Base-by-base conservation (phyloP, 768 basidiomycete genomes). In the Agaricus subrufescens region DNA sequence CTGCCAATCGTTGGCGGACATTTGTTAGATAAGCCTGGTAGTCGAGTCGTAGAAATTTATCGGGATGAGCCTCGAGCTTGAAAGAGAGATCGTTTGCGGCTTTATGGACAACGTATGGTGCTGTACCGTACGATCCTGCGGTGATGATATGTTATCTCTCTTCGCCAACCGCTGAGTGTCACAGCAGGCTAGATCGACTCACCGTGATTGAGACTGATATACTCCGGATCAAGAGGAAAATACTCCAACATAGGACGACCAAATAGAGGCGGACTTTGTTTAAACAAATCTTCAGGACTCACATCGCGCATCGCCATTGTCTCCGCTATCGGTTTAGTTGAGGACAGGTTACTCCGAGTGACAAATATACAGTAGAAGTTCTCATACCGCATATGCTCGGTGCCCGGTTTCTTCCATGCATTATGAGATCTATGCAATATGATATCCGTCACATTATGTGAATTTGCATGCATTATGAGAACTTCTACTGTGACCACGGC, bases 171-270 rank as follows among this genome's bases (percentile, higher is more conserved):
- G 12, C 5, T 14, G 1, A 14, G 11, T 3, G 27, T 9, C 7
- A 30, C 11, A 6, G 25, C 31, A 26, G 14, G 26, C 14, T 3
- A 15, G 44, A 37, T 29, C 27, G 46, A 56, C 73, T 30, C 50
- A 85, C 87, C 87, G 50, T 83, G 74, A 63, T 89, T 88, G 46
- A 89, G 68, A 61, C 87, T 85, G 48, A 84, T 64, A 56, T 86
- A 87, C 40, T 75, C 72, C 4, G 82, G 73, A 42, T 83, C 80
- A 25, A 88, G 76, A 23, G 72, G 75, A 53, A 80, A 88, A 51
- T 80, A 78, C 46, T 78, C 75, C 52, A 74, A 78, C 61, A 81
- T 65, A 4, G 68, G 71, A 61, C 81, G 83, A 0, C 87, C 87
- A 47, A 89, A 87, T 1, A 69, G 48, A 4, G 72, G 72, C 29